Base-by-base conservation (phyloP, 2,329 filamentous ascomycete genomes). In the Exophiala spinifera region DNA sequence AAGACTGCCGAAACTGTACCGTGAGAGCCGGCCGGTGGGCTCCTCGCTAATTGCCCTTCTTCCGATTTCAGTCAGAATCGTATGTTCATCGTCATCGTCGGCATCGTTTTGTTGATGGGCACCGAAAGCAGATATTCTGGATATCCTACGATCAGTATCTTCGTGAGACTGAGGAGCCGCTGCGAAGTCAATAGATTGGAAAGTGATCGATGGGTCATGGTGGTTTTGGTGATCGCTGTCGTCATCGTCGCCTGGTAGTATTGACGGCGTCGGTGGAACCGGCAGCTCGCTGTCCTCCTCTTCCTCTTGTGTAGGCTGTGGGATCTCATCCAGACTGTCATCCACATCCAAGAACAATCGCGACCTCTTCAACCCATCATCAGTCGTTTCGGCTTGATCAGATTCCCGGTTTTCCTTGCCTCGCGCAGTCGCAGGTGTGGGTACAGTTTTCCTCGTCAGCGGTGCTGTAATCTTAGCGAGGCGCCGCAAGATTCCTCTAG, bases 391-490 rank as follows among this genome's bases (percentile, higher is more conserved):
- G 40, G 78, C 73, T 45, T 70, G 68, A 49, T 72, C 66, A 11
- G 55, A 55, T 34, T 33, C 44, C 48, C 52, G 67, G 63, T 51
- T 69, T 66, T 59, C 61, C 45, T 60, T 64, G 25, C 46, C 56
- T 56, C 40, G 55, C 34, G 66, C 66, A 31, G 66, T 68, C 56
- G 72, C 68, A 1, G 78, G 77, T 4, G 79, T 79, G 3, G 76
- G 76, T 36, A 72, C 66, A 10, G 76, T 71, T 5, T 74, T 72
- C 54, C 72, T 69, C 2, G 74, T 76, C n/a, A 70, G 64, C 13
- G 73, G 75, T 1, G 79, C 79, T 45, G 82, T 70, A 77, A 78
- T 71, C 72, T 71, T 78, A 49, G 79, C 79, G 7, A 83, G 65
- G 49, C 79, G 76, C 45, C 74, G 71, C 49, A 82, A 64, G 21